Evolutionary conservation across 2,329 filamentous ascomycete genomes (phyloP).

Genomic region (Verticillium nonalfalfae): DNA sequence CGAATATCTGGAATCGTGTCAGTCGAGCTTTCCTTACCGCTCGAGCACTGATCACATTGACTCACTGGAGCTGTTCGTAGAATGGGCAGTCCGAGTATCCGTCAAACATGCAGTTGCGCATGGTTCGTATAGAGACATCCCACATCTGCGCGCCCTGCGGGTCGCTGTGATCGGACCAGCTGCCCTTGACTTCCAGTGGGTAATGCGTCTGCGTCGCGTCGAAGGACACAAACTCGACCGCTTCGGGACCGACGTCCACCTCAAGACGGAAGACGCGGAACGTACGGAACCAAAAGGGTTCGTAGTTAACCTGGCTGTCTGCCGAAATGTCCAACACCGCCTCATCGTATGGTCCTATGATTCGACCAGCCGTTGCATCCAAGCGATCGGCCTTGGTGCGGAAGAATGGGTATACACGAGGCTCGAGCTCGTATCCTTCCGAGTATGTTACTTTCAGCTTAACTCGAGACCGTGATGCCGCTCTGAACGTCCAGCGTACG

Average conservation of each 20-base stretch:
- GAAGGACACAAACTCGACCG: not conserved
- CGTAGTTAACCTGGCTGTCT: not conserved
- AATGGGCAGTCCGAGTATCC: not conserved
- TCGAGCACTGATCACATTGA: not conserved
- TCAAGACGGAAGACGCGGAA: not conserved
- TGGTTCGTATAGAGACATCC: slow-evolving; percentile 19
- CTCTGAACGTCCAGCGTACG: slow-evolving; percentile 12
- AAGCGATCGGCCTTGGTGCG: slow-evolving; percentile 28
- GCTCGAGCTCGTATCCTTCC: slow-evolving; percentile 24
- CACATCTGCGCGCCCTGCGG: not conserved
- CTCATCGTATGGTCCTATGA: slow-evolving; percentile 30
- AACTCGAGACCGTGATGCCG: not conserved
- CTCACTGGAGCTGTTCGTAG: not conserved
- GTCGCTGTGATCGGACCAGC: not conserved
- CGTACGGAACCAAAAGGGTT: not conserved
- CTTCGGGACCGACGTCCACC: not conserved
- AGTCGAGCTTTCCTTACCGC: not conserved
- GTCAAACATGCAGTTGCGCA: slow-evolving; percentile 23
- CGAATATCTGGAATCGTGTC: not conserved
- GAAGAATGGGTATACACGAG: slow-evolving; percentile 29
- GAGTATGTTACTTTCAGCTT: slow-evolving; percentile 20
- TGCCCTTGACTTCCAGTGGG: not conserved
- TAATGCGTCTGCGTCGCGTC: not conserved
- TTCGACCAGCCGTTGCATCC: slow-evolving; percentile 20
- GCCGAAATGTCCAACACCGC: slow-evolving; percentile 17